Base-by-base conservation (phyloP, 768 basidiomycete genomes). In the Trichaptum fuscoviolaceum region DNA sequence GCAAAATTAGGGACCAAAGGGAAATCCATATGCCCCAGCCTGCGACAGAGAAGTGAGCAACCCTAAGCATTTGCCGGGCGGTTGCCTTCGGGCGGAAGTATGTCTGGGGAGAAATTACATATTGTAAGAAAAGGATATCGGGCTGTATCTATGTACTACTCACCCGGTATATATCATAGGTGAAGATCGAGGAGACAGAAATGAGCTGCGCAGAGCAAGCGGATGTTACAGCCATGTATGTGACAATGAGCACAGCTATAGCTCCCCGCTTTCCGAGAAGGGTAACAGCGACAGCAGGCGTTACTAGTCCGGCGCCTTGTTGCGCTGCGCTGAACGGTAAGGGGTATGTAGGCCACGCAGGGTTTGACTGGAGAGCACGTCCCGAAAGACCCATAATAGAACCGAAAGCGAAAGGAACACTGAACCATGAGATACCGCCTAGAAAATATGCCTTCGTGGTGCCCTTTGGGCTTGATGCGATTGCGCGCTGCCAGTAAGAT, bases 381-480 rank as follows among this genome's bases (percentile, higher is more conserved):
- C 73, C 75, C 34, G 74, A 70, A n/a, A 79, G 73, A 25, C 79
- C 78, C 67, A 80, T 74, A n/a, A 71, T 73, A 0, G 79, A 79
- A 8, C 76, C 80, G 61, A 77, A 77, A 1, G 75, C 71, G 59
- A 79, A 79, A 18, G 80, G 79, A 25, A 79, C 77, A 6, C 77
- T 75, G 35, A 80, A 79, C 78, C 78, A 79, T 6, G 78, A 76
- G 62, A 80, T 67, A 17, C 79, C 79, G 18, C 78, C 79, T 24
- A 79, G 71, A 62, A 80, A 72, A 67, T 79, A 79, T 0, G 77
- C 77, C n/a, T 71, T 73, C 34, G 76, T 77, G 3, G 77, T 76
- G n/a, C 72, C 75, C 61, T 74, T 70, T 7, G 78, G 78, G 35
- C 77, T 69, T 42, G 73, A 76, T 1, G 79, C 77, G 63, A 79